Base-by-base conservation (phyloP, 805 yeast species). In the Isabelozyma heimii region DNA sequence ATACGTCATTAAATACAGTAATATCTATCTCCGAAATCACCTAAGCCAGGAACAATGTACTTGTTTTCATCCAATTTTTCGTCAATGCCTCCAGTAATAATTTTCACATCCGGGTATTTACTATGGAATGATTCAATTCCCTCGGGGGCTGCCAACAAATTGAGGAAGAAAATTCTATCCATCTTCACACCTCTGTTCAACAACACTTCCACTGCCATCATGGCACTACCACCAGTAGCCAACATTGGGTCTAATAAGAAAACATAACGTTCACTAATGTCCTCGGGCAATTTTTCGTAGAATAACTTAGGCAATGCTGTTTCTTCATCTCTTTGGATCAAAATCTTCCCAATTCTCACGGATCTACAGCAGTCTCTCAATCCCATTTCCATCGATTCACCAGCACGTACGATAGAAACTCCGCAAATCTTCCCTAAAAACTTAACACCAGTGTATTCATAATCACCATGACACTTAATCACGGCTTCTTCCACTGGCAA, bases 331-430 rank as follows among this genome's bases (percentile, higher is more conserved):
- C 99, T 82, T 75, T 94, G 99, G 59, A 94, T 94, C 63, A 94
- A 77, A 58, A 94, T 92, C 76, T 94, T 94, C 47, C 99, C 99
- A 52, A 94, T 88, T 63, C 98, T 80, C 37, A 94, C 99, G 9
- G 96, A 87, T 56, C 99, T 81, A 67, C 98, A 91, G 70, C 99
- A 92, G 67, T 92, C 98, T 67, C 99, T 83, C 55, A 94, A 76
- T 33, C 98, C 99, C 77, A 90, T 96, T 70, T 94, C 99, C 99
- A 94, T 94, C 41, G 96, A 87, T 70, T 94, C 99, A 56, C 99
- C 99, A 5, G 99, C 99, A 66, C 99, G 81, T 60, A 94, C 95
- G 64, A 94, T 94, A 14, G 97, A 90, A 37, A 94, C 99, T 56
- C 99, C 99, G 67, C 98, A 92, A 52, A 94, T 94, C 69, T 89